Percentiles rank a stretch among this genome's conserved stretches.
These are phyloP conservation scores for Fusarium caatingaense DNA, from an alignment of 2,329 filamentous ascomycete species.

Conservation along the genomic window DNA sequence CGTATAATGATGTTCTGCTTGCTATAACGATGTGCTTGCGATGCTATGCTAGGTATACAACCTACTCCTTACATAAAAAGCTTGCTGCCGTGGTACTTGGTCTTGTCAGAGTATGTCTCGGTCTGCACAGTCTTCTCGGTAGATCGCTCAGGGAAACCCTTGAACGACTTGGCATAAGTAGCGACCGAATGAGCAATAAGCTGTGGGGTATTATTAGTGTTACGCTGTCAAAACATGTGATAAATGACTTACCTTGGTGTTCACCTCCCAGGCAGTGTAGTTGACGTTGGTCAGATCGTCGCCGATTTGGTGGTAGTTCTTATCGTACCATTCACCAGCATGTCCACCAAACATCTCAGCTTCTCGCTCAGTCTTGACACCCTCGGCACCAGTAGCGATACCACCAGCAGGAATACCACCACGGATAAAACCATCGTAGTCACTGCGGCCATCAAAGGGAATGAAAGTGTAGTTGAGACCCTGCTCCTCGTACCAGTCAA, in stretches of 20 bases:
- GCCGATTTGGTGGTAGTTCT: slow-evolving; percentile 71
- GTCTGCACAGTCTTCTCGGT: slow-evolving; percentile 44
- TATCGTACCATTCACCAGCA: slow-evolving; percentile 69
- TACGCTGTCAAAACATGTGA: neutral
- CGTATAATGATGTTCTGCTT: too few species aligned
- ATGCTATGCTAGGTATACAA: neutral
- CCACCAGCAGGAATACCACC: slow-evolving; percentile 79
- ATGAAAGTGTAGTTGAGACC: slow-evolving; percentile 76
- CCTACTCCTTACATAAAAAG: neutral
- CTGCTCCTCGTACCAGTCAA: slow-evolving; percentile 72
- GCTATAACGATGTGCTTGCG: neutral
- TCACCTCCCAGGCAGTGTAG: slow-evolving; percentile 69
- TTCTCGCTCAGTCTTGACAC: slow-evolving; percentile 77
- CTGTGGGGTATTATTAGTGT: slow-evolving; percentile 50
- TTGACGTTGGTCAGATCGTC: slow-evolving; percentile 70
- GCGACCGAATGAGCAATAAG: slow-evolving; percentile 79
- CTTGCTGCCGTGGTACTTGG: slow-evolving; percentile 62
- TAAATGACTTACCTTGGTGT: slow-evolving; percentile 63
- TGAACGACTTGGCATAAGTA: slow-evolving; percentile 73
- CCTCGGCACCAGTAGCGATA: slow-evolving; percentile 82
- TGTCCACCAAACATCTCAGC: slow-evolving; percentile 75
- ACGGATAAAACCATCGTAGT: slow-evolving; percentile 82
- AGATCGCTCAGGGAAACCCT: slow-evolving; percentile 70
- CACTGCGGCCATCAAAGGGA: slow-evolving; percentile 81
- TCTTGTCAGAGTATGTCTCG: slow-evolving; percentile 49